Conservation (phyloP, 495 filamentous ascomycete species). For the Letharia columbiana region DNA sequence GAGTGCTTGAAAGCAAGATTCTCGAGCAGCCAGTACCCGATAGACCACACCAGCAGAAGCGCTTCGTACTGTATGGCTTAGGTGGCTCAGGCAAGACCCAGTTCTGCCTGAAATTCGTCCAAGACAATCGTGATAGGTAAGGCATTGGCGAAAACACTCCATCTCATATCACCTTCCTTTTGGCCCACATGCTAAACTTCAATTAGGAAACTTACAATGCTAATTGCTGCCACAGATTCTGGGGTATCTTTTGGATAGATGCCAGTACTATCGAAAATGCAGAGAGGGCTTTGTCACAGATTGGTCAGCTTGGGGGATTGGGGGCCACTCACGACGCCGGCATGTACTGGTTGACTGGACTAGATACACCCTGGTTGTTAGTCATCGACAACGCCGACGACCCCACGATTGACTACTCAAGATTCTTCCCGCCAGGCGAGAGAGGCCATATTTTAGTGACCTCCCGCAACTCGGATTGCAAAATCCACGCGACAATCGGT, state of each 20-base stretch:
- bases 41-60: constrained; percentile 16
- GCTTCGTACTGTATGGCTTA: constrained; percentile 32
- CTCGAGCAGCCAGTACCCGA: background rate
- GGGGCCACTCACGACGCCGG: constrained; percentile 27
- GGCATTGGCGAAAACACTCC: background rate
- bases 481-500: constrained; percentile 29
- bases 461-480: constrained; percentile 32
- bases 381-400: constrained; percentile 44
- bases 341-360: constrained; percentile 30
- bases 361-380: constrained; percentile 34
- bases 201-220: background rate
- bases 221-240: constrained; percentile 18
- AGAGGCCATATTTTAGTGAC: constrained; percentile 37
- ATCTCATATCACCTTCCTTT: background rate
- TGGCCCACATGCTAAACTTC: background rate
- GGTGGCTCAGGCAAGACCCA: constrained; percentile 37
- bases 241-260: constrained; percentile 42
- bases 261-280: constrained; percentile 28
- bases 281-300: constrained; percentile 27
- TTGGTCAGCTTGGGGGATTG: constrained; percentile 27
- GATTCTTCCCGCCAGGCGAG: constrained; percentile 32
- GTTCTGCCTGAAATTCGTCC: constrained; percentile 33
- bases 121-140: constrained; percentile 32
- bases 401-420: constrained; percentile 28
- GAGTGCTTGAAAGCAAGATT: constrained; percentile 11